Conservation (phyloP, 78 protist species). For the Dictyostelium firmibasis region DNA sequence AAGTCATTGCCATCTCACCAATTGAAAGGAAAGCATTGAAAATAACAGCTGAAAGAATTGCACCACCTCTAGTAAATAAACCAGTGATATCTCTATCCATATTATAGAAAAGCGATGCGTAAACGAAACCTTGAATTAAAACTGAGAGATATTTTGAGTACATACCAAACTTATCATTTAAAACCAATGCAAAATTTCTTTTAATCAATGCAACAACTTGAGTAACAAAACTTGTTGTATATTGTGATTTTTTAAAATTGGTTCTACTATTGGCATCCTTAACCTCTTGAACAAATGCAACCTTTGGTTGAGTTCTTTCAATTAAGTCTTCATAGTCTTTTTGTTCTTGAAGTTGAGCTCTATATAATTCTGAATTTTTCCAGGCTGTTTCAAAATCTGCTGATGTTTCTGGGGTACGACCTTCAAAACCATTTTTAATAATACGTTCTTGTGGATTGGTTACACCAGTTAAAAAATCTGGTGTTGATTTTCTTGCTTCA, state of each 20-base stretch:
- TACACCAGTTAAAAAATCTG: too few species aligned
- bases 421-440: too few species aligned
- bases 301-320: constrained; percentile 15
- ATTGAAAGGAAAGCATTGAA: constrained; percentile 25
- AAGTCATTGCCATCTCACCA: constrained; percentile 39
- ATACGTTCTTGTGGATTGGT: too few species aligned
- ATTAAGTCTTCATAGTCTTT: constrained; percentile 20
- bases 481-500: constrained; percentile 65
- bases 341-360: background rate
- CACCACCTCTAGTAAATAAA: constrained; percentile 66
- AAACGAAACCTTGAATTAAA: constrained; percentile 21
- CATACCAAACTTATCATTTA: constrained; percentile 33
- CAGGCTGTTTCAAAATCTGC: constrained; percentile 57
- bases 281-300: constrained; percentile 30
- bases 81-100: background rate
- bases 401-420: constrained; percentile 54
- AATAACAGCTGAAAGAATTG: constrained; percentile 21
- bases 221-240: constrained; percentile 61
- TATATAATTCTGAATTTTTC: constrained; percentile 4
- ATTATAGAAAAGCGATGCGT: constrained; percentile 34
- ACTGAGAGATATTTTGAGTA: constrained; percentile 9
- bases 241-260: constrained; percentile 6
- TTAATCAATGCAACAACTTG: constrained; percentile 49
- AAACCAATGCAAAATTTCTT: constrained; percentile 15
- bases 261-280: constrained; percentile 15